Conservation (phyloP, 176 grass and related monocot species). For the Eremochloa ophiuroides region DNA sequence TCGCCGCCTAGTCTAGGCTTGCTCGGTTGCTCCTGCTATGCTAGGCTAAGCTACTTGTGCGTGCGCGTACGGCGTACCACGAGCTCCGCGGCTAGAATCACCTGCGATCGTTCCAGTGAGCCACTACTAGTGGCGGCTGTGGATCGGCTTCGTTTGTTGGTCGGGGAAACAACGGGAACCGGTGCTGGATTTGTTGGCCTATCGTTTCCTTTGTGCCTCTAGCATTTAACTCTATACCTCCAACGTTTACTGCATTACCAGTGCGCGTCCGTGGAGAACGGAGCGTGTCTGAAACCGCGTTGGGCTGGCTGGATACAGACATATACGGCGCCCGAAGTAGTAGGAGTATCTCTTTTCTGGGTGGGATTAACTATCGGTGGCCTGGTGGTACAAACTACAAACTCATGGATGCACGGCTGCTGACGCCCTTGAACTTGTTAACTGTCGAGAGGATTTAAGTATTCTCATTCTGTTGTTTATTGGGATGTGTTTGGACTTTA, state of each 20-base stretch:
- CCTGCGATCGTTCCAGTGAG: neutral
- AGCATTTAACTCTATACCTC: neutral
- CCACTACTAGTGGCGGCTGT: neutral
- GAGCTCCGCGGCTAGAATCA: neutral
- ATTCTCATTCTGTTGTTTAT: neutral
- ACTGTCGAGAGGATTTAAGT: neutral
- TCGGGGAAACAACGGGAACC: neutral
- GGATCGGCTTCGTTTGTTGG: neutral
- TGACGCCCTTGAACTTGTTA: neutral
- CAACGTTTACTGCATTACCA: neutral
- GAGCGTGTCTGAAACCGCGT: neutral
- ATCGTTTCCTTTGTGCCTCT: neutral
- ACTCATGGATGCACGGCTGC: neutral
- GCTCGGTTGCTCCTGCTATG: neutral
- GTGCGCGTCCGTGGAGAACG: neutral
- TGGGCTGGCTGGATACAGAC: neutral
- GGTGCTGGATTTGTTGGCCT: neutral
- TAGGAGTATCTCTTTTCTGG: neutral
- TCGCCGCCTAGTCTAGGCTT: neutral
- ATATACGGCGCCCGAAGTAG: neutral
- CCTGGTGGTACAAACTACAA: neutral
- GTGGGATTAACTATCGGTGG: neutral
- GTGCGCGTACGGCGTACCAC: neutral
- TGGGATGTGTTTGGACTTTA: neutral
- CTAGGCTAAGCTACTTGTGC: neutral